These are phyloP conservation scores for Solanum sejunctum DNA, from an alignment of 257 asterid genomes.

Conservation along the genomic window DNA sequence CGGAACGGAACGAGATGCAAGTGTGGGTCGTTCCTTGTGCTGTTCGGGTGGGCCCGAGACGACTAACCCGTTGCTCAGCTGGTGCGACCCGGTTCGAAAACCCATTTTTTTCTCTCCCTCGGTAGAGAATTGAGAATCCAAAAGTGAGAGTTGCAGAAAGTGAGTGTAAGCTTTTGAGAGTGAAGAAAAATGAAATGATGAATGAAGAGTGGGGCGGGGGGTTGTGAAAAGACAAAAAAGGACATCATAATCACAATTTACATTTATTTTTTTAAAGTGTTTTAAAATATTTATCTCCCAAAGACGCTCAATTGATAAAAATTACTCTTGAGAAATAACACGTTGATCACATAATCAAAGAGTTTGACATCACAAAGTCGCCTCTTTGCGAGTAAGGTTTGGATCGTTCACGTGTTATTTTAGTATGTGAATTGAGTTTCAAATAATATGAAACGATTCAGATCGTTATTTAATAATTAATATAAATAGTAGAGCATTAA, in stretches of 20 bases:
- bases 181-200: not conserved
- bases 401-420: not conserved
- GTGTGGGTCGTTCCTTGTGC: constrained; percentile 47
- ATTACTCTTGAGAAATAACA: not conserved
- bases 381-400: not conserved
- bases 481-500: not conserved
- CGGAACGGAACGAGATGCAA: constrained; percentile 60
- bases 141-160: not conserved
- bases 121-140: not conserved
- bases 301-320: not conserved
- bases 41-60: constrained; percentile 81
- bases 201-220: not conserved
- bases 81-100: constrained; percentile 68
- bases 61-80: constrained; percentile 62
- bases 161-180: not conserved
- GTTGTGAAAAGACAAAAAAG: not conserved
- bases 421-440: not conserved
- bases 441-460: not conserved
- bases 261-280: not conserved
- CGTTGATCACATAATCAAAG: not conserved
- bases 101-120: constrained; percentile 23
- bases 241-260: not conserved
- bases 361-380: not conserved
- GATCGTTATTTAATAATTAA: not conserved
- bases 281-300: not conserved